These are phyloP conservation scores for Wickerhamomyces strasburgensis DNA, from an alignment of 805 yeast genomes.

Conservation along the genomic window DNA sequence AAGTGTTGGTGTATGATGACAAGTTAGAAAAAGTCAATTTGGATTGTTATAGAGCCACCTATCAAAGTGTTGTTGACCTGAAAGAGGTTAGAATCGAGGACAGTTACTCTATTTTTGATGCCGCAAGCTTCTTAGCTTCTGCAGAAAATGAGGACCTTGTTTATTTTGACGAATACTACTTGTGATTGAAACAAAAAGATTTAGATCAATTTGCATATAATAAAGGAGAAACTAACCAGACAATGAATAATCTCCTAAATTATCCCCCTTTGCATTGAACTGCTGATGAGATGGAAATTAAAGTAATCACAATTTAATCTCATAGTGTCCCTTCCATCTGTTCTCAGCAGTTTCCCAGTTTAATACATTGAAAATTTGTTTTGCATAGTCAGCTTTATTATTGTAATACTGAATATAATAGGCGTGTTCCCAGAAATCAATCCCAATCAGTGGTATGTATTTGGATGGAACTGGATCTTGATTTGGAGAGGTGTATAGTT, in stretches of 20 bases:
- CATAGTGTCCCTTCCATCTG: slow-evolving; percentile 28
- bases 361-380: slow-evolving; percentile 46
- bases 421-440: slow-evolving; percentile 54
- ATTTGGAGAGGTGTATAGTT: slow-evolving; percentile 40
- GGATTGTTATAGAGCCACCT: slow-evolving; percentile 72
- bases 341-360: slow-evolving; percentile 48
- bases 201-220: too few relatives aligned
- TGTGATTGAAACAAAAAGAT: too few relatives aligned
- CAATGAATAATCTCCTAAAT: too few relatives aligned
- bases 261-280: too few relatives aligned
- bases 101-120: slow-evolving; percentile 36
- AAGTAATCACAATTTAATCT: slow-evolving; percentile 9
- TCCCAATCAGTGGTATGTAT: slow-evolving; percentile 41
- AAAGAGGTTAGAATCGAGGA: slow-evolving; percentile 32
- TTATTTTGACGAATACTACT: slow-evolving; percentile 45
- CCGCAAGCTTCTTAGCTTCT: slow-evolving; percentile 35
- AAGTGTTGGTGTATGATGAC: slow-evolving; percentile 83
- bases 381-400: slow-evolving; percentile 45
- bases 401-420: slow-evolving; percentile 49
- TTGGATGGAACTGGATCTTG: slow-evolving; percentile 42
- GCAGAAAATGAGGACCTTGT: slow-evolving; percentile 33
- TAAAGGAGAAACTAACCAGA: too few relatives aligned
- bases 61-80: slow-evolving; percentile 74
- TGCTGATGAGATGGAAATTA: neutral
- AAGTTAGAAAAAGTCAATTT: slow-evolving; percentile 62